A percentile compares a stretch with the other conserved stretches of the same genome.
These are phyloP conservation scores for Ganoderma resinaceum DNA, from an alignment of 1,284 basidiomycete species.

Conservation along the genomic window DNA sequence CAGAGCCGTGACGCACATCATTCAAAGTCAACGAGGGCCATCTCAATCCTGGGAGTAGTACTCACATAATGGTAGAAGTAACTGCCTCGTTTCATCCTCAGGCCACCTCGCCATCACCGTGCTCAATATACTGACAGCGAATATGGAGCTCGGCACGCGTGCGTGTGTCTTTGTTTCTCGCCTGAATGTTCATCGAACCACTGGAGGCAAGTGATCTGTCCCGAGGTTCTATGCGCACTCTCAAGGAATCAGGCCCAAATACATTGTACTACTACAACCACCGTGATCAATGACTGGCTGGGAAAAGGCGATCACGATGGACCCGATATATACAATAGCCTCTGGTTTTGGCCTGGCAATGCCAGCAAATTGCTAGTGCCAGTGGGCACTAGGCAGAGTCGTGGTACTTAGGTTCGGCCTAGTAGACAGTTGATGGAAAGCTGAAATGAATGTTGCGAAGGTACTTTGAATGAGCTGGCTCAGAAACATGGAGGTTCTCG, in stretches of 20 bases:
- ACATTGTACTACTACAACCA: no score
- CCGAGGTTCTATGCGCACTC: neutral
- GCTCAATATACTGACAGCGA: no score
- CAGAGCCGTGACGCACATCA: no score
- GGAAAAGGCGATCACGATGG: neutral
- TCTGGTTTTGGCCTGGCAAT: neutral
- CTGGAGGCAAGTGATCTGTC: no score
- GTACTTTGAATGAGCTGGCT: neutral
- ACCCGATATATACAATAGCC: neutral
- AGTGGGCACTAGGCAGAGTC: neutral
- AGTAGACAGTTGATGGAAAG: neutral
- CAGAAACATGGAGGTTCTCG: neutral
- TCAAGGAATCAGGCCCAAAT: neutral
- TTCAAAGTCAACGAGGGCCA: no score
- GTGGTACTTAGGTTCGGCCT: neutral
- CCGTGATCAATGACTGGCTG: neutral
- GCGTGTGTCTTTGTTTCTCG: neutral
- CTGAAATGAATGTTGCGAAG: no score
- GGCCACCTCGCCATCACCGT: no score
- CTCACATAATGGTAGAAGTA: no score
- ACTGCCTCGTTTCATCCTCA: no score
- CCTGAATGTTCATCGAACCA: neutral
- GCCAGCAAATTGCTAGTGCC: neutral
- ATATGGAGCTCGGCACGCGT: no score
- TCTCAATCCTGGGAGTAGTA: no score